These are phyloP conservation scores for Colletotrichum sp. DNA, from an alignment of 2,329 filamentous ascomycete species.

Conservation along the genomic window DNA sequence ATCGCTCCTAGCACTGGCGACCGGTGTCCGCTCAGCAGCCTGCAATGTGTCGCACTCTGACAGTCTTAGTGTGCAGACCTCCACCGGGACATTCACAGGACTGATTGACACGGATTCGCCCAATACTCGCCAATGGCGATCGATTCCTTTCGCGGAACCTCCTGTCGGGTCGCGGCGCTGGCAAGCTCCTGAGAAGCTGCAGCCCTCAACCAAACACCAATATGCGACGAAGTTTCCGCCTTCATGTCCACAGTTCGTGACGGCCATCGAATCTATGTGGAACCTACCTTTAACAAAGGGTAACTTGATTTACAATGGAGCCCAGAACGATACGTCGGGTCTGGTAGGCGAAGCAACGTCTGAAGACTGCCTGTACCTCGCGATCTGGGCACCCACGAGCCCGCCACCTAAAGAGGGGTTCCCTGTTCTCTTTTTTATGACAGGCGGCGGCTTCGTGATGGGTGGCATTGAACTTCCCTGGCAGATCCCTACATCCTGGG, in stretches of 20 bases:
- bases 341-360: conserved; percentile 25
- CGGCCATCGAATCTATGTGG: conserved; percentile 30
- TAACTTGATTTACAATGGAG: conserved; percentile 26
- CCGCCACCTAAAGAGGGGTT: conserved; percentile 30
- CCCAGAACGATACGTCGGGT: conserved; percentile 24
- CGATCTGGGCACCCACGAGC: conserved; percentile 43
- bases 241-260: conserved; percentile 39
- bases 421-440: conserved; percentile 52
- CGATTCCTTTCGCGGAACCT: conserved; percentile 41
- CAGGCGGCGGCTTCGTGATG: conserved; percentile 49
- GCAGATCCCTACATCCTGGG: conserved; percentile 48
- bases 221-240: conserved; percentile 31
- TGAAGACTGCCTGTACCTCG: conserved; percentile 50
- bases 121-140: conserved; percentile 40
- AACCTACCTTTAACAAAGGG: conserved; percentile 25
- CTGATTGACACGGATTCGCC: conserved; percentile 34
- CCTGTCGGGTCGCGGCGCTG: conserved; percentile 33
- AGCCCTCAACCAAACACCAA: conserved; percentile 26
- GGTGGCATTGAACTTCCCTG: conserved; percentile 50
- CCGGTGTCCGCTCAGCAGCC: background rate
- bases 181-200: conserved; percentile 30
- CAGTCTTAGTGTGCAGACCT: conserved; percentile 32
- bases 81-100: conserved; percentile 37
- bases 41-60: background rate
- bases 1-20: background rate